Percentiles rank a stretch among this genome's conserved stretches.
phyloP scores from a whole-genome alignment of 192 early-diverging fungal genomes.

The Coemansia sp. region DNA sequence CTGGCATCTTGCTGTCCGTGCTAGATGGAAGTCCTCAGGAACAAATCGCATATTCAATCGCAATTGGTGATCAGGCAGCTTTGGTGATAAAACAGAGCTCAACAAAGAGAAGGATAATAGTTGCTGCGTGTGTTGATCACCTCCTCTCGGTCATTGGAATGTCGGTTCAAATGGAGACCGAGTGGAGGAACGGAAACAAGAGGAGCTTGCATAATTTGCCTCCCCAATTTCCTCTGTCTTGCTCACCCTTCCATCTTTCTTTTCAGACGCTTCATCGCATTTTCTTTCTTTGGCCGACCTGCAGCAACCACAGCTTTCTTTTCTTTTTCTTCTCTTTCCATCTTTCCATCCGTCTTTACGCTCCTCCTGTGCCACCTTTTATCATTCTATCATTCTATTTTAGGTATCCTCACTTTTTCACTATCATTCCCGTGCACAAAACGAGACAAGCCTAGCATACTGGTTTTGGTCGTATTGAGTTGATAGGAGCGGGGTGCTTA shows the following conservation, averaged over 20 bases:
- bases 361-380: not conserved
- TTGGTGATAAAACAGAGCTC: too few species aligned
- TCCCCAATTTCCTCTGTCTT: not conserved
- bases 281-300: not conserved
- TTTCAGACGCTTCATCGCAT: not conserved
- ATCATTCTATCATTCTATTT: not conserved
- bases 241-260: slow-evolving; percentile 3
- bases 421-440: not conserved
- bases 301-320: slow-evolving; percentile 3
- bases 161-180: not conserved
- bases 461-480: too few species aligned
- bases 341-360: not conserved
- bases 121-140: too few species aligned
- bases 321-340: slow-evolving; percentile 10
- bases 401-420: not conserved
- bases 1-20: too few species aligned
- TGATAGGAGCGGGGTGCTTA: not conserved
- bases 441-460: not conserved
- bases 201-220: not conserved
- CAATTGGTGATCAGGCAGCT: not conserved
- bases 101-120: too few species aligned
- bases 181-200: not conserved
- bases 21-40: too few species aligned
- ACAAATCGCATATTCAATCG: not conserved
- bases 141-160: not conserved